Conservation (phyloP, 208 protist genomes). For the Zelonia costaricensis region DNA sequence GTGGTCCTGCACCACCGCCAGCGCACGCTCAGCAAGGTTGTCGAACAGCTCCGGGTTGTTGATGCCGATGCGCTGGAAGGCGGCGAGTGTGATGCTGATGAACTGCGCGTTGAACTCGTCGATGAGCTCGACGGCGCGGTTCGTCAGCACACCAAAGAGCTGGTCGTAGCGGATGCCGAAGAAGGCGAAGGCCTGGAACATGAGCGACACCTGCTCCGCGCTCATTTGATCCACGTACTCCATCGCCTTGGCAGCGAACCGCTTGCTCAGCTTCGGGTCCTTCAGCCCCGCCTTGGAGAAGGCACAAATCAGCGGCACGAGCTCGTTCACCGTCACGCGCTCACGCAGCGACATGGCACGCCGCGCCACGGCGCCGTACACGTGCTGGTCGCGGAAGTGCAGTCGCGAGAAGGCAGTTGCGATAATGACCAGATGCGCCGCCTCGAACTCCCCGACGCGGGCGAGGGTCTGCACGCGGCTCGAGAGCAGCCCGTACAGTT, state of each 20-base stretch:
- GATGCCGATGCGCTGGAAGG: constrained; percentile 92
- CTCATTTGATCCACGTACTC: constrained; percentile 93
- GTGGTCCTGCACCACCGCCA: constrained; percentile 91
- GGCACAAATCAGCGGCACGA: constrained; percentile 83
- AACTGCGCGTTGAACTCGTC: constrained; percentile 92
- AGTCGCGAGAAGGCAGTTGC: constrained; percentile 81
- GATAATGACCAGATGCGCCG: constrained; percentile 85
- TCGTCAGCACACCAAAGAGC: constrained; percentile 92
- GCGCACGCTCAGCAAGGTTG: constrained; percentile 88
- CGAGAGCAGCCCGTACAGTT: constrained; percentile 77
- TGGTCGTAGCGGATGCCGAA: constrained; percentile 93
- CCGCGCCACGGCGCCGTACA: constrained; percentile 82
- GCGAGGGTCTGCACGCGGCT: constrained; percentile 86
- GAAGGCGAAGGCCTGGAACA: constrained; percentile 89
- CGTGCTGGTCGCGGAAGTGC: constrained; percentile 79
- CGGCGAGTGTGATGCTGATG: constrained; percentile 88
- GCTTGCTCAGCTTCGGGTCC: constrained; percentile 89
- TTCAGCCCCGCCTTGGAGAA: constrained; percentile 88
- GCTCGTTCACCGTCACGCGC: constrained; percentile 88
- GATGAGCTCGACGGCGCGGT: constrained; percentile 91
- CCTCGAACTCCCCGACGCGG: constrained; percentile 89
- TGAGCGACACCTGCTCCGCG: constrained; percentile 84
- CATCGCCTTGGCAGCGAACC: constrained; percentile 89
- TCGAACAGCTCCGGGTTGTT: constrained; percentile 94
- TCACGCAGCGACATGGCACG: constrained; percentile 88